These are phyloP conservation scores for Macadamia tetraphylla DNA, from an alignment of 164 flowering plant genomes.

Conservation along the genomic window DNA sequence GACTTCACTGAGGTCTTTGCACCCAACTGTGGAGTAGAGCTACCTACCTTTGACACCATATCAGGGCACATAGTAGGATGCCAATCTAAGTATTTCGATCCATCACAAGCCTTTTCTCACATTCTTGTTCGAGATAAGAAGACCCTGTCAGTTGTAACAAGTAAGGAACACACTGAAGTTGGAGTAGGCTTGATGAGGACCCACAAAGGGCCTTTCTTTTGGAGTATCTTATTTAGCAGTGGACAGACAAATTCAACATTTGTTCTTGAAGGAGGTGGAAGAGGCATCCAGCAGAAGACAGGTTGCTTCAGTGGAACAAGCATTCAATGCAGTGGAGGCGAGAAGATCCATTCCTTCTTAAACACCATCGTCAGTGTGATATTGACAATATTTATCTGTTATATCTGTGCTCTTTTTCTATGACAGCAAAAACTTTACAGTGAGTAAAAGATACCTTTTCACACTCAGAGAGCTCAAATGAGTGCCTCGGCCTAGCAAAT, in stretches of 20 bases:
- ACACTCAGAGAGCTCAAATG: too few relatives aligned
- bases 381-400: too few relatives aligned
- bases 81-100: slow-evolving; percentile 47
- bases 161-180: slow-evolving; percentile 51
- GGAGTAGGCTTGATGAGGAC: slow-evolving; percentile 61
- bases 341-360: too few relatives aligned
- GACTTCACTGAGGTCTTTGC: slow-evolving; percentile 80
- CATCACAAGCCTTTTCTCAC: slow-evolving; percentile 49
- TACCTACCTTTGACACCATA: slow-evolving; percentile 66
- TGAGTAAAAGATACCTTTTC: too few relatives aligned
- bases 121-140: slow-evolving; percentile 41
- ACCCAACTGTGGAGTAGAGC: slow-evolving; percentile 91
- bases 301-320: slow-evolving; percentile 78
- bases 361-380: too few relatives aligned
- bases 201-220: slow-evolving; percentile 59
- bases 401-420: too few relatives aligned
- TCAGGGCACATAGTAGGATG: slow-evolving; percentile 66
- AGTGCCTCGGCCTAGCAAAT: background rate
- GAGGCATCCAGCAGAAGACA: slow-evolving; percentile 66
- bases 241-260: slow-evolving; percentile 61
- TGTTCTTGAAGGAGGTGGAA: slow-evolving; percentile 68
- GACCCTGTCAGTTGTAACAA: slow-evolving; percentile 40
- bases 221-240: slow-evolving; percentile 71
- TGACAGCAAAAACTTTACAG: too few relatives aligned
- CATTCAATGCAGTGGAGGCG: slow-evolving; percentile 36